Base-by-base conservation (phyloP, 2,329 filamentous ascomycete species). In the Colletotrichum orchidophilum region DNA sequence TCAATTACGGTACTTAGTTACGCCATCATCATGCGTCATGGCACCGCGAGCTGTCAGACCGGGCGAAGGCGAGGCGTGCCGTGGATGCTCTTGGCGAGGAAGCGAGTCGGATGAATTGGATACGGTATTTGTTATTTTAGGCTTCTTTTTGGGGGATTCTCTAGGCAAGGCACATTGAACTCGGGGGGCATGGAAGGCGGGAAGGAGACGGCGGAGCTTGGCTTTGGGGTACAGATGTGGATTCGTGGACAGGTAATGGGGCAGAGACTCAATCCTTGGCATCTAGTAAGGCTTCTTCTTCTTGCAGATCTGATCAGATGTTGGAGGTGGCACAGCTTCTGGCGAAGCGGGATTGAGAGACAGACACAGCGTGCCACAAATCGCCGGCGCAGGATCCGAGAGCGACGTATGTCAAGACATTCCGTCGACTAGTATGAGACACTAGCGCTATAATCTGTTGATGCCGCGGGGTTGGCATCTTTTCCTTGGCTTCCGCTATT, bases 321-420 rank as follows among this genome's bases (percentile, higher is more conserved):
- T 12, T 29, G 35, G 62, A 53, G 24, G 26, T 46, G 64, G 26
- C 57, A 62, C 33, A n/a, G 57, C 33, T 21, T 4, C 12, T 1
- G 5, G 15, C n/a, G 3, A 49, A 26, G 55, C 7, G 33, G 27
- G 27, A 27, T 35, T 33, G 46, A 46, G 35, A 55, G 26, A 29
- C 52, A 57, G 39, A 24, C 27, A 63, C 42, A 46, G 26, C 24
- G 33, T 13, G 5, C 26, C 27, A 24, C 24, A 2, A 33, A 7
- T 29, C 26, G 39, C 33, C 50, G 49, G 42, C 21, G 57, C 57
- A 71, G 68, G 63, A 63, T 59, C 3, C 52, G 18, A 54, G 35
- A 57, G 12, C 64, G 68, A 71, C 64, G 68, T 71, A 71, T 59
- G 68, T 68, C 68, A 71, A 71, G 68, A 71, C 68, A 71, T 50